Conservation (phyloP, 192 early-diverging fungal species). For the Dimargaris verticillata region DNA sequence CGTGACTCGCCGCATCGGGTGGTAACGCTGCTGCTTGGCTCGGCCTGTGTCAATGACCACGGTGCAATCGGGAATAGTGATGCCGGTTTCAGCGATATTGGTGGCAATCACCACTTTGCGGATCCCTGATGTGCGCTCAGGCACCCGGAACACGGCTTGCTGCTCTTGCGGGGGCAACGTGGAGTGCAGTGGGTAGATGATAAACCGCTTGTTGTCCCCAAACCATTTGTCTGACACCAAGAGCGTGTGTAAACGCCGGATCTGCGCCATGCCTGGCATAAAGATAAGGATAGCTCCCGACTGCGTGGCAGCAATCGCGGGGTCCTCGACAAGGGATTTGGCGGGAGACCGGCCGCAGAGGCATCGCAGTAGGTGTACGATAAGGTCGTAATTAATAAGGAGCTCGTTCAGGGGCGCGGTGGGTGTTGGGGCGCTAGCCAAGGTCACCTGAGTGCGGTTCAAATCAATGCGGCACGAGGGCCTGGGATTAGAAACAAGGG, state of each 20-base stretch:
- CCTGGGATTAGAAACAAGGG: no score
- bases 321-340: background rate
- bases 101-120: conserved; percentile 62
- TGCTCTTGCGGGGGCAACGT: conserved; percentile 49
- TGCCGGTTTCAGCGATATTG: conserved; percentile 71
- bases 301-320: background rate
- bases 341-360: background rate
- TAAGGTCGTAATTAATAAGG: background rate
- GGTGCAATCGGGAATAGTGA: conserved; percentile 67
- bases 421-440: background rate
- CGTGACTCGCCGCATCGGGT: conserved; percentile 25
- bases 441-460: background rate
- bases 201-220: conserved; percentile 29
- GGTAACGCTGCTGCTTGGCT: conserved; percentile 43
- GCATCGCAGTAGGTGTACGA: background rate
- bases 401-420: background rate
- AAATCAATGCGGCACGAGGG: background rate
- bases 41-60: conserved; percentile 62
- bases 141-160: conserved; percentile 42
- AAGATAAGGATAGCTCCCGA: conserved; percentile 60
- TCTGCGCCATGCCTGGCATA: conserved; percentile 47
- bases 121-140: conserved; percentile 22
- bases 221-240: conserved; percentile 29
- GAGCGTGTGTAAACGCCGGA: conserved; percentile 36
- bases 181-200: conserved; percentile 41